Conservation (phyloP, 306 rosid species). For the Benincasa hispida region DNA sequence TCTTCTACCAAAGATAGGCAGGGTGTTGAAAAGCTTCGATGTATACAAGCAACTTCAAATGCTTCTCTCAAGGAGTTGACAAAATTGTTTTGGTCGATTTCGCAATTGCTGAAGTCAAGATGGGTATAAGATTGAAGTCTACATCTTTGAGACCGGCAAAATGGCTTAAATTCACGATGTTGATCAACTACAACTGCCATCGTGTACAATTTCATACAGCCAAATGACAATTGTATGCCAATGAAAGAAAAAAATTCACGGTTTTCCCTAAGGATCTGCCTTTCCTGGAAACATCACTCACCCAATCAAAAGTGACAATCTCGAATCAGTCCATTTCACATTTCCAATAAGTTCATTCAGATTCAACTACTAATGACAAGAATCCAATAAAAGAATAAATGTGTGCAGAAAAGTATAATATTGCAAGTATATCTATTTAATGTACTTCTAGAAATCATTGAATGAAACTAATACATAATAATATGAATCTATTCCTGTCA, state of each 20-base stretch:
- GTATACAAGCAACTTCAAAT: slow-evolving; percentile 40
- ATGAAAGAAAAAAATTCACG: slow-evolving; percentile 3
- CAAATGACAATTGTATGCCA: slow-evolving; percentile 45
- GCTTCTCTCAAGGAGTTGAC: slow-evolving; percentile 40
- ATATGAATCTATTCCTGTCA: not conserved
- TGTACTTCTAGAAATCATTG: not conserved
- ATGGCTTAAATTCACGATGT: slow-evolving; percentile 48
- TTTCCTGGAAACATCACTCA: slow-evolving; percentile 8
- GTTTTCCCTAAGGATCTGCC: slow-evolving; percentile 17
- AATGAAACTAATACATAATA: not conserved
- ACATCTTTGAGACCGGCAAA: slow-evolving; percentile 53
- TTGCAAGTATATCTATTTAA: not conserved
- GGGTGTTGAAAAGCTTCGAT: slow-evolving; percentile 86
- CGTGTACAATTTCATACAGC: slow-evolving; percentile 40
- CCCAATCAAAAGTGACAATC: not conserved
- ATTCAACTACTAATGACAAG: not conserved
- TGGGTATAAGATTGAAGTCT: slow-evolving; percentile 67
- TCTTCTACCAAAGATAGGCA: slow-evolving; percentile 61
- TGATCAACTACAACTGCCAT: slow-evolving; percentile 79
- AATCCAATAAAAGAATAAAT: not conserved
- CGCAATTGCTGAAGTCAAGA: slow-evolving; percentile 35
- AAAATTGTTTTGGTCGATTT: slow-evolving; percentile 22
- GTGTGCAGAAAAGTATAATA: not conserved
- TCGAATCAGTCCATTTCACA: not conserved
- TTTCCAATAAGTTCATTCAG: not conserved